Percentiles rank a stretch among this genome's conserved stretches.
Evolutionary conservation across 176 grass and related monocot genomes (phyloP).

Genomic region (Poa annua): DNA sequence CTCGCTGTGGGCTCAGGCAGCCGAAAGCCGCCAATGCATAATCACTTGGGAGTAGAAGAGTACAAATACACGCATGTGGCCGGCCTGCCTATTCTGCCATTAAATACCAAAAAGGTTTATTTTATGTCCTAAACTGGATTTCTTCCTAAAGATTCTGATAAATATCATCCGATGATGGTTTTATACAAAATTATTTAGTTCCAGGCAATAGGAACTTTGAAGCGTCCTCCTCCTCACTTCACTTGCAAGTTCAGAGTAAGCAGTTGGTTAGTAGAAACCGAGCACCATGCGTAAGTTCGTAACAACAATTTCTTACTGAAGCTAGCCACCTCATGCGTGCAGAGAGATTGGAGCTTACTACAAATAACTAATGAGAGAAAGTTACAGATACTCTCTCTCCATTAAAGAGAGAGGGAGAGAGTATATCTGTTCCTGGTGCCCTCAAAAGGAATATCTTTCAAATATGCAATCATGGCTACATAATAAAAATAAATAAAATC

Average conservation of each 20-base stretch:
- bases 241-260: neutral
- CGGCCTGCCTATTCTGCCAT: slow-evolving; percentile 10
- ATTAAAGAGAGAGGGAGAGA: neutral
- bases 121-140: neutral
- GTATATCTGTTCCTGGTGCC: slow-evolving; percentile 15
- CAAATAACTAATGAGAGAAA: too few species aligned
- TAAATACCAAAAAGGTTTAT: neutral
- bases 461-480: neutral
- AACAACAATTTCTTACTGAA: neutral
- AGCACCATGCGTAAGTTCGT: neutral
- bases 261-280: neutral
- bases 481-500: neutral
- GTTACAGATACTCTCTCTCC: too few species aligned
- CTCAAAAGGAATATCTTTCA: neutral
- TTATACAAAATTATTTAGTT: neutral
- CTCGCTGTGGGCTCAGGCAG: slow-evolving; percentile 20
- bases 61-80: slow-evolving; percentile 45
- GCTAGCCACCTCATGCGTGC: neutral
- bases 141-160: neutral
- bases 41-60: slow-evolving; percentile 15
- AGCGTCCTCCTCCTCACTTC: neutral
- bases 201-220: neutral
- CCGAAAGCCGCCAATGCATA: slow-evolving; percentile 52
- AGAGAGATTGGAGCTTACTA: neutral
- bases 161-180: neutral